These are phyloP conservation scores for Myxozyma mucilagina DNA, from an alignment of 805 yeast genomes.

Conservation along the genomic window DNA sequence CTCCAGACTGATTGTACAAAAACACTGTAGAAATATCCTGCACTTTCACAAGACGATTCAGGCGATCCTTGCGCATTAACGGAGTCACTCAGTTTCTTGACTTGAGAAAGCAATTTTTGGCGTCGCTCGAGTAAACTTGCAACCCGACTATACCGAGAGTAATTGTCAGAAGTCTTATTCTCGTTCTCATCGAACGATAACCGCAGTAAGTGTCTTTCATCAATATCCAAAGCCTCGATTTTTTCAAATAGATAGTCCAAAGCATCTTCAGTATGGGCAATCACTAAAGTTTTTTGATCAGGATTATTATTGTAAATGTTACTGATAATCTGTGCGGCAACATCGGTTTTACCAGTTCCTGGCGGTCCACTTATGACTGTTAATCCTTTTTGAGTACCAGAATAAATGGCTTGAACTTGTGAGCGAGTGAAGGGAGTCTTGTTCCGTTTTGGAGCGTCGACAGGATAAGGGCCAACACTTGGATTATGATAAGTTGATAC, in stretches of 20 bases:
- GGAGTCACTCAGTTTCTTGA: conserved; percentile 39
- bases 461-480: conserved; percentile 31
- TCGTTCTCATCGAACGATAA: conserved; percentile 35
- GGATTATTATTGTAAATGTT: conserved; percentile 34
- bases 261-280: conserved; percentile 37
- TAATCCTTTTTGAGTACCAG: conserved; percentile 48
- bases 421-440: conserved; percentile 29
- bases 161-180: conserved; percentile 20
- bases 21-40: conserved; percentile 39
- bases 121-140: conserved; percentile 30
- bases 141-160: conserved; percentile 30
- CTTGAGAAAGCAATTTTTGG: conserved; percentile 32
- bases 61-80: conserved; percentile 42
- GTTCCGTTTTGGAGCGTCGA: conserved; percentile 21
- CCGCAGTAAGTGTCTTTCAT: conserved; percentile 35
- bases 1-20: conserved; percentile 35
- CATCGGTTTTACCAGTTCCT: conserved; percentile 63
- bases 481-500: conserved; percentile 21
- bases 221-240: conserved; percentile 33
- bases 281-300: conserved; percentile 37
- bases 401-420: conserved; percentile 38
- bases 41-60: conserved; percentile 45
- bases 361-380: conserved; percentile 75
- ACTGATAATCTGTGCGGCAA: conserved; percentile 36
- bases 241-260: conserved; percentile 35